A percentile compares a stretch with the other conserved stretches of the same genome.
Conservation (phyloP, 208 protist genomes). For the Wallacemonas sp. region DNA sequence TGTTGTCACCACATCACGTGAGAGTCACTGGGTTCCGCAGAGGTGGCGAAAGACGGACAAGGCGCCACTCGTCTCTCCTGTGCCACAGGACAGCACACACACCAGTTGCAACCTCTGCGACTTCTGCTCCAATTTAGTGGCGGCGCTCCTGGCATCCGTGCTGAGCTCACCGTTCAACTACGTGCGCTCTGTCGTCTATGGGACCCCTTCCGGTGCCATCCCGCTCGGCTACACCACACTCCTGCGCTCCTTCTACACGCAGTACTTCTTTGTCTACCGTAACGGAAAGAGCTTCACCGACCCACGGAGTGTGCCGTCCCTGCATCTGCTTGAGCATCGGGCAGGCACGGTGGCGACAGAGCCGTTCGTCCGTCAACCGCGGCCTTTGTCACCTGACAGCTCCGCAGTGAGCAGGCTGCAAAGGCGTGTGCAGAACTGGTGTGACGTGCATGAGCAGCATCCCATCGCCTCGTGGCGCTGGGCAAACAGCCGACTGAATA, state of each 20-base stretch:
- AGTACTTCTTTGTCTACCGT: slow-evolving; percentile 66
- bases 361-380: background rate
- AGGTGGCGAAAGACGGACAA: background rate
- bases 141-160: slow-evolving; percentile 74
- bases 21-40: background rate
- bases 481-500: slow-evolving; percentile 85
- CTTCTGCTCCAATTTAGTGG: slow-evolving; percentile 81
- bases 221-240: slow-evolving; percentile 64
- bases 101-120: slow-evolving; percentile 25
- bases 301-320: slow-evolving; percentile 22
- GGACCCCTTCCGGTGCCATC: slow-evolving; percentile 60
- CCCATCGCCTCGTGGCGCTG: slow-evolving; percentile 69
- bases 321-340: slow-evolving; percentile 26
- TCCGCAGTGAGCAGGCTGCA: background rate
- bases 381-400: background rate
- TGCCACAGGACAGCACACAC: too few species aligned
- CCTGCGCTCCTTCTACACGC: slow-evolving; percentile 71
- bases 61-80: background rate
- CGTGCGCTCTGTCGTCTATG: slow-evolving; percentile 83
- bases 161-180: slow-evolving; percentile 89
- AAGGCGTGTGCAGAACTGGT: slow-evolving; percentile 9
- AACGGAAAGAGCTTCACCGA: slow-evolving; percentile 71
- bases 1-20: background rate
- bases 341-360: background rate
- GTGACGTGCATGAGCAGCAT: slow-evolving; percentile 35